These are phyloP conservation scores for Clonostachys rosea DNA, from an alignment of 2,329 filamentous ascomycete genomes.

Conservation along the genomic window DNA sequence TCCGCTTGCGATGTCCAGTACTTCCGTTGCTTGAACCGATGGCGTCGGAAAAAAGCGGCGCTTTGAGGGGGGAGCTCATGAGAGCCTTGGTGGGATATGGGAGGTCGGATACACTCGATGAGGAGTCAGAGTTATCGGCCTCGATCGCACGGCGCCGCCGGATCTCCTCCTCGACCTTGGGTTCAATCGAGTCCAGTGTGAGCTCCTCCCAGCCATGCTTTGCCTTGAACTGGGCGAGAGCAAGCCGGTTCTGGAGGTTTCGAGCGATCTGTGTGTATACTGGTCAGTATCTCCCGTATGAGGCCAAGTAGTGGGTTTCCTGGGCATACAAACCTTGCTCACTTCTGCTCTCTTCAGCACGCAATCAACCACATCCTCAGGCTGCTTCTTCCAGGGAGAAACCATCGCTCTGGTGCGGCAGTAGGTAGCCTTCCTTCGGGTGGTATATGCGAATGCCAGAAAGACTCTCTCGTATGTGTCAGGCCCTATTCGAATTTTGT, in stretches of 20 bases:
- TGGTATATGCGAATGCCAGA: too few relatives aligned
- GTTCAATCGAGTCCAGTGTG: slow-evolving; percentile 80
- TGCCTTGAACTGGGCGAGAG: slow-evolving; percentile 94
- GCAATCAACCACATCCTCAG: slow-evolving; percentile 61
- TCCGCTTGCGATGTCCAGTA: slow-evolving; percentile 61
- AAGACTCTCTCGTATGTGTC: too few relatives aligned
- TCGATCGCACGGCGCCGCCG: slow-evolving; percentile 65
- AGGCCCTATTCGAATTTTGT: too few relatives aligned
- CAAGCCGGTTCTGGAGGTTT: slow-evolving; percentile 87
- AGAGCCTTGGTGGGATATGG: slow-evolving; percentile 53
- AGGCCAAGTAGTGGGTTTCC: too few relatives aligned
- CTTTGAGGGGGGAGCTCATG: slow-evolving; percentile 82
- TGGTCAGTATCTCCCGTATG: slow-evolving; percentile 5
- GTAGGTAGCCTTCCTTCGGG: too few relatives aligned
- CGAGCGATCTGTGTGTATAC: slow-evolving; percentile 70
- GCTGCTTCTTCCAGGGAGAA: slow-evolving; percentile 59
- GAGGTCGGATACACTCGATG: slow-evolving; percentile 76
- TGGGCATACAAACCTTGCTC: slow-evolving; percentile 56
- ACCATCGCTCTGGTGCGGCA: slow-evolving; percentile 33
- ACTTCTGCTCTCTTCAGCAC: slow-evolving; percentile 71
- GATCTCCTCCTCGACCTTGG: slow-evolving; percentile 75
- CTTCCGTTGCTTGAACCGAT: slow-evolving; percentile 66
- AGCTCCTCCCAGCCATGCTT: slow-evolving; percentile 93
- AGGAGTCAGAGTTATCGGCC: slow-evolving; percentile 77
- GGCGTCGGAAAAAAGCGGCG: slow-evolving; percentile 79